phyloP scores from a whole-genome alignment of 2,329 filamentous ascomycete species.

The Pyricularia sp. region DNA sequence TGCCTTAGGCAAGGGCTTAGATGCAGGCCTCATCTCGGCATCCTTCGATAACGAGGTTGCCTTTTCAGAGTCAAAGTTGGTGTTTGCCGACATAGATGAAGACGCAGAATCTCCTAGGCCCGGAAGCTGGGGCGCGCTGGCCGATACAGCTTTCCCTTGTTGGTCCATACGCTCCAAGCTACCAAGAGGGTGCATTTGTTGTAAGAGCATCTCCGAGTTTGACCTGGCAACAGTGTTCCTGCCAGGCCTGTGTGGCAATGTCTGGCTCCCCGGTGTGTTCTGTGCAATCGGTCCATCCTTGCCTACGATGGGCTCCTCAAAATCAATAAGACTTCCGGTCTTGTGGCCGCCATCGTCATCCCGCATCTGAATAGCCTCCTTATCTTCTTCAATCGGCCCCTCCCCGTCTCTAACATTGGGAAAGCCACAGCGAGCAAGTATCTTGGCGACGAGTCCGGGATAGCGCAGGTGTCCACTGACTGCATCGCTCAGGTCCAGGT shows the following conservation, averaged over 20 bases:
- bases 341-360: slow-evolving; percentile 16
- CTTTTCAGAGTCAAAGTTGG: background rate
- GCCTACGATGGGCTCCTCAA: slow-evolving; percentile 21
- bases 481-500: slow-evolving; percentile 38
- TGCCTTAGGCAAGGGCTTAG: background rate
- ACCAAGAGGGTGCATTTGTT: slow-evolving; percentile 1
- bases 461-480: slow-evolving; percentile 28
- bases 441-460: slow-evolving; percentile 31
- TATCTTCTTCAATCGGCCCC: slow-evolving; percentile 35
- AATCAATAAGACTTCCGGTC: slow-evolving; percentile 25
- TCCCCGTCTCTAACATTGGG: slow-evolving; percentile 28
- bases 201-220: background rate
- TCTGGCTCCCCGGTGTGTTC: background rate
- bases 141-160: background rate
- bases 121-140: slow-evolving; percentile 1
- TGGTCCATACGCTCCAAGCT: background rate
- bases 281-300: slow-evolving; percentile 1
- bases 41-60: background rate
- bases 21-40: background rate
- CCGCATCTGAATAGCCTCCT: slow-evolving; percentile 21
- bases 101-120: background rate
- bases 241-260: background rate
- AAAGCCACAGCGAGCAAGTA: slow-evolving; percentile 39
- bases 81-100: background rate
- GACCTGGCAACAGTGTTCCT: background rate